phyloP scores from a whole-genome alignment of 345 rosid genomes.

The Gynandropsis gynandra region DNA sequence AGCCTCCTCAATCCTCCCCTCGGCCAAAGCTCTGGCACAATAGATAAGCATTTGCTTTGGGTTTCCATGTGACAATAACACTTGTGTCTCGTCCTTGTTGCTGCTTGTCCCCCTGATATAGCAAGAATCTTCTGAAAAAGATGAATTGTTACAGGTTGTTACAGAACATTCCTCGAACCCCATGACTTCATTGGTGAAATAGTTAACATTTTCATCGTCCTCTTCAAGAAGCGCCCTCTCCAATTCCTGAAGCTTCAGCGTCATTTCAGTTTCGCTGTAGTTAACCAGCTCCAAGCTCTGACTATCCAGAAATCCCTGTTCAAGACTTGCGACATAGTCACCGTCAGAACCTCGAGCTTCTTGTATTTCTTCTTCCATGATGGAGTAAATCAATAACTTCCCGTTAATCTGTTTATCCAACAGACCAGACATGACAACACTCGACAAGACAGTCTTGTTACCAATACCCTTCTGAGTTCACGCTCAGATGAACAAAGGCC shows the following conservation, averaged over 20 bases:
- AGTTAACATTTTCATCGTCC: conserved; percentile 35
- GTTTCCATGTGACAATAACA: conserved; percentile 36
- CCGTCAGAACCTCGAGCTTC: no score
- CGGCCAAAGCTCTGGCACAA: conserved; percentile 51
- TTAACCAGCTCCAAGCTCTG: conserved; percentile 10
- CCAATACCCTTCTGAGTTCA: no score
- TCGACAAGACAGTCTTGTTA: no score
- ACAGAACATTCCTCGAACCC: conserved; percentile 40
- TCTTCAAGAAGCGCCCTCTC: conserved; percentile 67
- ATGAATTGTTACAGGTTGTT: no score
- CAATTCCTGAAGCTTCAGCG: conserved; percentile 55
- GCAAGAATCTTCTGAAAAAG: conserved; percentile 21
- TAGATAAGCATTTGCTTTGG: conserved; percentile 56
- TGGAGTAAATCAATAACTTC: no score
- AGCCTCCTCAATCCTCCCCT: conserved; percentile 46
- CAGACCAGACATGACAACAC: no score
- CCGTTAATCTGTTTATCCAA: no score
- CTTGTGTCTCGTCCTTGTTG: conserved; percentile 58
- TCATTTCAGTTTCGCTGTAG: conserved; percentile 39
- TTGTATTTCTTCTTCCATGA: no score
- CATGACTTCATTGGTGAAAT: conserved; percentile 53
- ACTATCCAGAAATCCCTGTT: no score
- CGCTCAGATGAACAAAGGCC: no score
- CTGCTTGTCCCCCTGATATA: conserved; percentile 42
- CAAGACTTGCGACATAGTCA: no score